Percentiles rank a stretch among this genome's conserved stretches.
Conservation (phyloP, 345 rosid genomes). For the Hibiscus trionum region DNA sequence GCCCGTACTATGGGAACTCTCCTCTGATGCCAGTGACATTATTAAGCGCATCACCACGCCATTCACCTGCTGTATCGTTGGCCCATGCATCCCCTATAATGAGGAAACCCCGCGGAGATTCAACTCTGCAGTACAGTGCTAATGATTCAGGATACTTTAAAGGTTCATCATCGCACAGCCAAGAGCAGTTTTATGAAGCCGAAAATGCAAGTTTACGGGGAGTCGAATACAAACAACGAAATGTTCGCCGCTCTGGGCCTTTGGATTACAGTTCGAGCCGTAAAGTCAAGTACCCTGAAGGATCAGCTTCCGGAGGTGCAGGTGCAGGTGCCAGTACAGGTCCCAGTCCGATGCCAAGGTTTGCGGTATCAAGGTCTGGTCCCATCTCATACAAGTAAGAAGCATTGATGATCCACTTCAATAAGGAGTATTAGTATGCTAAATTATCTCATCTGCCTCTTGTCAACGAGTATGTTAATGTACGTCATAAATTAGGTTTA, state of each 20-base stretch:
- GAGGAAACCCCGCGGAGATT: constrained; percentile 57
- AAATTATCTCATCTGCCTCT: constrained; percentile 14
- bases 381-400: constrained; percentile 78
- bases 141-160: constrained; percentile 64
- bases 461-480: not conserved
- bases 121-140: constrained; percentile 56
- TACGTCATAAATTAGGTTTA: constrained; percentile 1
- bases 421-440: not conserved
- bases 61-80: constrained; percentile 64
- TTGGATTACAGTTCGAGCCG: constrained; percentile 81
- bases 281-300: constrained; percentile 47
- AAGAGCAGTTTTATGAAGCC: constrained; percentile 44
- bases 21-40: constrained; percentile 51
- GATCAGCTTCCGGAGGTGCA: constrained; percentile 66
- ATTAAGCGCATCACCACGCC: constrained; percentile 53
- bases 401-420: not conserved
- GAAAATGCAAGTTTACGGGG: constrained; percentile 43
- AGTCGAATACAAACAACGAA: constrained; percentile 42
- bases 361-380: constrained; percentile 94
- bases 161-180: constrained; percentile 72
- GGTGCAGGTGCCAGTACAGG: constrained; percentile 53
- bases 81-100: constrained; percentile 63
- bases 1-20: constrained; percentile 75
- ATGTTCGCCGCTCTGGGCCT: constrained; percentile 86
- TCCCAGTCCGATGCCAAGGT: constrained; percentile 84